Evolutionary conservation across 169 alveolate genomes (phyloP), one percentile per base, ranked within the genome.

Genomic region (Plasmodium relictum): DNA sequence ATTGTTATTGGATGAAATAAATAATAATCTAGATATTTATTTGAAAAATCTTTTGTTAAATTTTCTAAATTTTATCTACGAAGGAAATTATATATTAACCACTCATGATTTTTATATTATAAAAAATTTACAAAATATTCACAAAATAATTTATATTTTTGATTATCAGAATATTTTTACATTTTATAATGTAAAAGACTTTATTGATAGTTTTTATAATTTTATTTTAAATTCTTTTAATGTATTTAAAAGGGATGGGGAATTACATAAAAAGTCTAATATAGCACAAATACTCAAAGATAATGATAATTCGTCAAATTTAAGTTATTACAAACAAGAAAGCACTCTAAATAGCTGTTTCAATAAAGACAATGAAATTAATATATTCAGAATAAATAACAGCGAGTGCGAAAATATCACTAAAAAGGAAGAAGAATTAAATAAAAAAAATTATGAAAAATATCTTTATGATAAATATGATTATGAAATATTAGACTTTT

Each of bases 51-150:
- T 61, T 24, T 62, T 94, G 31, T 48, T 74, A 50, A 37, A 58
- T 54, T 72, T 94, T 74, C 59, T 94, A 31, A 92, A 94, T 74
- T 76, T 68, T 50, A 91, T 94, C 12, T 94, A 92, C 65, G 70
- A 74, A 80, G 96, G 96, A 42, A 93, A 92, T 24, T 74, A 91
- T 39, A 80, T 94, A 44, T 65, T 94, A 44, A 93, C 94, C 3
- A 94, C 96, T 14, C 96, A 94, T 56, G 96, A 94, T 72, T 70
- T 92, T 74, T 85, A 94, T 42, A 71, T 94, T 22, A 88, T 94
- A 14, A 71, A 74, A 69, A 88, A 88, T 74, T 72, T 94, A 37
- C 50, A 54, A 2, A 91, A 90, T 70, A 62, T 88, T 86, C 73
- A 78, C 83, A 56, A 92, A 87, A 42, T 54, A 73, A 41, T 88